phyloP scores from a whole-genome alignment of 2,329 filamentous ascomycete species.

The Colletotrichum karsti region DNA sequence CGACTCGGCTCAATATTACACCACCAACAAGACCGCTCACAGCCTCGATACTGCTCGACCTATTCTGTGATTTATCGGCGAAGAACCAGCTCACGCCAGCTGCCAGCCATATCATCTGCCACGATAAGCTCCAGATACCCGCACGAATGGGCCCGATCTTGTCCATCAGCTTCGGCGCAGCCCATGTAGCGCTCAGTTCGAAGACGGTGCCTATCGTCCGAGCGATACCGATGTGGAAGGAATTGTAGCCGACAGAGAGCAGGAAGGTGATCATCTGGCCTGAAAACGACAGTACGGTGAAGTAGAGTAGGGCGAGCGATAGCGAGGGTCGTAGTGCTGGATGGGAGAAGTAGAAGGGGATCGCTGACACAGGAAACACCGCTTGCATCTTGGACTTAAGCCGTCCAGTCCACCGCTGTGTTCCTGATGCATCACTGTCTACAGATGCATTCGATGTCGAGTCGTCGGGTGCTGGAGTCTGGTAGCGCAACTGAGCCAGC shows the following conservation, averaged over 20 bases:
- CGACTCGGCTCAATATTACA: not conserved
- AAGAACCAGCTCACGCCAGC: constrained; percentile 54
- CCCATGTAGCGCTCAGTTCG: constrained; percentile 69
- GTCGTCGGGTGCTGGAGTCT: not conserved
- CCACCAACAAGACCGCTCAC: not conserved
- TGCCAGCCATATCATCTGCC: constrained; percentile 68
- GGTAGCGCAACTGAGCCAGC: not conserved
- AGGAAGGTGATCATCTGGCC: constrained; percentile 74
- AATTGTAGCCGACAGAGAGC: constrained; percentile 59
- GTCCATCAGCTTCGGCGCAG: constrained; percentile 63
- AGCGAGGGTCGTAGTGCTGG: constrained; percentile 68
- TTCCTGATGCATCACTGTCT: not conserved
- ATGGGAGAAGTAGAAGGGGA: constrained; percentile 59
- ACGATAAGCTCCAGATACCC: constrained; percentile 76
- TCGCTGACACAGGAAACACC: constrained; percentile 30
- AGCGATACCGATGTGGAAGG: constrained; percentile 60
- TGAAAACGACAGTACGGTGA: constrained; percentile 67
- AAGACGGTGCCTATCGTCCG: constrained; percentile 61
- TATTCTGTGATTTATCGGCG: not conserved
- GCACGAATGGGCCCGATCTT: constrained; percentile 67
- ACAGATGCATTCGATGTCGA: not conserved
- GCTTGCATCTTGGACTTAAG: not conserved
- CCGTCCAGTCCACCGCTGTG: not conserved
- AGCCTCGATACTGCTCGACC: not conserved
- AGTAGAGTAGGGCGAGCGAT: constrained; percentile 65